These are phyloP conservation scores for Prunus salicina DNA, from an alignment of 306 rosid genomes.

Conservation along the genomic window DNA sequence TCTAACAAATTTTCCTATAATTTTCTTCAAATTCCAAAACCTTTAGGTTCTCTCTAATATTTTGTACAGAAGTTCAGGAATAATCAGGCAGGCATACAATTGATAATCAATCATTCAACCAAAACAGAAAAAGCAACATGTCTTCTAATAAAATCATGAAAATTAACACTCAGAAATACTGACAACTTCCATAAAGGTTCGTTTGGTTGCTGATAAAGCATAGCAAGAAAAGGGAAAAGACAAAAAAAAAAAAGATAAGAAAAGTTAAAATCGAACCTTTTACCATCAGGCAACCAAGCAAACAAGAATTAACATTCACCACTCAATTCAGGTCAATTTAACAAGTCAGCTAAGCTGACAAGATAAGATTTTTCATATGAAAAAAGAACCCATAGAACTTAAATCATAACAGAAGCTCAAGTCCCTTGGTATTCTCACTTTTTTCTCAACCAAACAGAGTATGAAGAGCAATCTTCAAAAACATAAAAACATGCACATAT, in stretches of 20 bases:
- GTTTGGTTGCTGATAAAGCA: background rate
- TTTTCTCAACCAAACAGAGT: slow-evolving; percentile 3
- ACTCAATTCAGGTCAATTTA: background rate
- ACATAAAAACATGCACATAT: background rate
- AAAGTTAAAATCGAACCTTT: background rate
- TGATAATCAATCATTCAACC: background rate
- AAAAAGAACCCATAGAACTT: background rate
- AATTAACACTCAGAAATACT: background rate
- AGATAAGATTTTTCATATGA: background rate
- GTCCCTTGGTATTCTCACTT: slow-evolving; percentile 8
- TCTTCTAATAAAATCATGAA: background rate
- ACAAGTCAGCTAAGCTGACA: background rate
- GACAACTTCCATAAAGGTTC: background rate
- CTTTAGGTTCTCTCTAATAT: background rate
- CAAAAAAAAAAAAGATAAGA: background rate
- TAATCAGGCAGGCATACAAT: background rate
- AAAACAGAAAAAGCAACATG: background rate
- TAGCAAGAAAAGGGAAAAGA: background rate
- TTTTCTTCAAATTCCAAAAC: background rate
- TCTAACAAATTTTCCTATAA: background rate
- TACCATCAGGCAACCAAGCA: background rate
- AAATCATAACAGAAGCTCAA: background rate
- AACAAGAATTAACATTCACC: background rate
- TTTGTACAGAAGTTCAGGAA: background rate
- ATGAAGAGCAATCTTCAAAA: background rate